Percentiles rank a stretch among this genome's conserved stretches.
These are phyloP conservation scores for Basipetospora chlamydospora DNA, from an alignment of 2,329 filamentous ascomycete species.

Conservation along the genomic window DNA sequence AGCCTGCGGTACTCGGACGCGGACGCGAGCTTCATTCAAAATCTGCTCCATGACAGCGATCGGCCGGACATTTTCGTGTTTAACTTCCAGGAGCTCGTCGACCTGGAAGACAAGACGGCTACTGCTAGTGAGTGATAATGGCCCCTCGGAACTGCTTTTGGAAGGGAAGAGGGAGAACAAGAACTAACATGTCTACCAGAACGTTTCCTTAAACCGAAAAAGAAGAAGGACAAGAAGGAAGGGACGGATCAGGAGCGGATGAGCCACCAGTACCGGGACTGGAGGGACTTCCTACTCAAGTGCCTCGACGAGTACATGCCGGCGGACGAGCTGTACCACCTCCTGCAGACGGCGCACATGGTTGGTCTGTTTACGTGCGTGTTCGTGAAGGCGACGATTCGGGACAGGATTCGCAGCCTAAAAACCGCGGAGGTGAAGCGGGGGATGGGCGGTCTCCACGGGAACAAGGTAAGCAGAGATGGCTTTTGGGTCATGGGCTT, in stretches of 20 bases:
- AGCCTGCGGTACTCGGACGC: constrained; percentile 56
- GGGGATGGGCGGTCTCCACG: constrained; percentile 87
- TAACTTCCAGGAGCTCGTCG: constrained; percentile 96
- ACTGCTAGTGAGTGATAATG: constrained; percentile 56
- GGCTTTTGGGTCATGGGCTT: background rate
- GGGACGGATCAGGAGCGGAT: constrained; percentile 75
- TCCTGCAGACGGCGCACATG: constrained; percentile 66
- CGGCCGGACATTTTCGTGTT: constrained; percentile 86
- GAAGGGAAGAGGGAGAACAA: too few species aligned
- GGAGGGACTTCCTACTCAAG: constrained; percentile 78
- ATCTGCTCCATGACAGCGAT: constrained; percentile 60
- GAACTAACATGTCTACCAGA: constrained; percentile 31
- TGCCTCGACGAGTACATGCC: constrained; percentile 75
- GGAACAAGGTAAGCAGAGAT: constrained; percentile 51
- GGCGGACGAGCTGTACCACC: constrained; percentile 59
- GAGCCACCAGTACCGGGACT: constrained; percentile 94
- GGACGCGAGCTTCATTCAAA: constrained; percentile 66
- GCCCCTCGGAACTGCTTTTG: background rate
- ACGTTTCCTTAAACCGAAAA: constrained; percentile 66
- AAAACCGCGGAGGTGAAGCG: constrained; percentile 78
- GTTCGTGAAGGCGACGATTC: constrained; percentile 73
- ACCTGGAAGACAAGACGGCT: constrained; percentile 91
- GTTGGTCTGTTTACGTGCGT: constrained; percentile 94
- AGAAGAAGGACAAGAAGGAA: constrained; percentile 72
- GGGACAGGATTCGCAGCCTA: constrained; percentile 62